Percentiles rank a stretch among this genome's conserved stretches.
These are phyloP conservation scores for Alisma plantagoaquatica DNA, from an alignment of 106 monocot genomes.

Conservation along the genomic window DNA sequence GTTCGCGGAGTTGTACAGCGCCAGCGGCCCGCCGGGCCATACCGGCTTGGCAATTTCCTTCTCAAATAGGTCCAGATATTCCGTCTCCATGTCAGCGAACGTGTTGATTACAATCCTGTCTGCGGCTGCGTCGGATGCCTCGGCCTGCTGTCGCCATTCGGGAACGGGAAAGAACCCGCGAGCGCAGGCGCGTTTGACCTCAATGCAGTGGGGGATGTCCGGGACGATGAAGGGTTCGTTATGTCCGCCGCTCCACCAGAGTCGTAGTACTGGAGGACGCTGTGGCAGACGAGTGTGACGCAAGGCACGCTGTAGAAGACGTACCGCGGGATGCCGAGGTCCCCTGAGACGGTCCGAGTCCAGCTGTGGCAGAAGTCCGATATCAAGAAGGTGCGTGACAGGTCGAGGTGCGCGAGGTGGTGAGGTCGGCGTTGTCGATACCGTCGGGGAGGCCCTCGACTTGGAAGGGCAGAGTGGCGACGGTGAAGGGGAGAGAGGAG, in stretches of 20 bases:
- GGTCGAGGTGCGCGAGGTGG: constrained; percentile 14
- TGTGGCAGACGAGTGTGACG: constrained; percentile 5
- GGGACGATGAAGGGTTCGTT: constrained; percentile 27
- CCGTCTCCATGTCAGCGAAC: too few relatives aligned
- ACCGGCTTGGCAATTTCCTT: too few relatives aligned
- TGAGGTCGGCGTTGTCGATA: constrained; percentile 25
- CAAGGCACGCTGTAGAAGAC: constrained; percentile 27
- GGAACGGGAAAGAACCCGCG: too few relatives aligned
- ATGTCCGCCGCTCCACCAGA: constrained; percentile 6
- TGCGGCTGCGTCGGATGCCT: too few relatives aligned
- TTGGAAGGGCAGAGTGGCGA: constrained; percentile 28
- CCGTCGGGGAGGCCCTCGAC: constrained; percentile 39
- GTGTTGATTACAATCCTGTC: too few relatives aligned
- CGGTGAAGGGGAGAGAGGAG: constrained; percentile 8
- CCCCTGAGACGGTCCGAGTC: constrained; percentile 16
- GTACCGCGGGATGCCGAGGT: constrained; percentile 26
- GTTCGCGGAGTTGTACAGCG: too few relatives aligned
- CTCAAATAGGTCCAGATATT: too few relatives aligned
- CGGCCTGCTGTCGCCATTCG: too few relatives aligned
- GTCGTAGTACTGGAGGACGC: background rate
- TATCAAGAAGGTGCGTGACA: constrained; percentile 31
- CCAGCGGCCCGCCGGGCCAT: too few relatives aligned
- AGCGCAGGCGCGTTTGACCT: too few relatives aligned
- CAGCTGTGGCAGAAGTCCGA: constrained; percentile 29
- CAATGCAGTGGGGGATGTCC: constrained; percentile 26